These are phyloP conservation scores for Lactifluus pinguis DNA, from an alignment of 768 basidiomycete genomes.

Conservation along the genomic window DNA sequence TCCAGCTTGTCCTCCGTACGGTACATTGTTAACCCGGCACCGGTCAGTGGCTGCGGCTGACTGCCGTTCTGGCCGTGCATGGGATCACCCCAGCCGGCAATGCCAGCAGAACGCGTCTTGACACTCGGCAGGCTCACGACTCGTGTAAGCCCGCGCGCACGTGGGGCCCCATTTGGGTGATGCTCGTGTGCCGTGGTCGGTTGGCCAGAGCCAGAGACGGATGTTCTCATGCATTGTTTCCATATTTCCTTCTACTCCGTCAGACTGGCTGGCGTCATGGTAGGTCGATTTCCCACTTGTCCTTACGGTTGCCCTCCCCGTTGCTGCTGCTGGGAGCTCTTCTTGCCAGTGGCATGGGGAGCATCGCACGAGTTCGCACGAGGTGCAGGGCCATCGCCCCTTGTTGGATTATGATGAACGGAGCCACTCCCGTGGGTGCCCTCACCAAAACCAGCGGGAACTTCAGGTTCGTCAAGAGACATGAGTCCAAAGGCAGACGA, in stretches of 20 bases:
- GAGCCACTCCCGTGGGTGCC: conserved; percentile 24
- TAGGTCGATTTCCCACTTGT: conserved; percentile 25
- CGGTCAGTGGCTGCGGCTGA: not conserved
- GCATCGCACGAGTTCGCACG: conserved; percentile 13
- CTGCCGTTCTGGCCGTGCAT: conserved; percentile 6
- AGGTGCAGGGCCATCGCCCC: conserved; percentile 16
- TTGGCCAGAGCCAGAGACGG: conserved; percentile 37
- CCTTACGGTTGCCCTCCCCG: not conserved
- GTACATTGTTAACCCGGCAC: not conserved
- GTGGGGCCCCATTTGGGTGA: conserved; percentile 20
- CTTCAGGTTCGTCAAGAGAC: conserved; percentile 65
- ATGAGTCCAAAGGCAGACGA: conserved; percentile 59
- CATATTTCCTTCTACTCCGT: conserved; percentile 61
- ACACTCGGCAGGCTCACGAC: conserved; percentile 62
- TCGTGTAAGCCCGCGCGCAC: conserved; percentile 36
- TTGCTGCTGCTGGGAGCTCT: conserved; percentile 20
- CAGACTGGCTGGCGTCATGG: conserved; percentile 26
- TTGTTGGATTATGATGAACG: conserved; percentile 2
- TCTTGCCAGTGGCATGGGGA: conserved; percentile 18
- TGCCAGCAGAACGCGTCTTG: conserved; percentile 47
- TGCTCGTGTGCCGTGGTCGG: conserved; percentile 4
- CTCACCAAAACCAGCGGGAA: conserved; percentile 52
- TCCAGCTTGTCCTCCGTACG: not conserved
- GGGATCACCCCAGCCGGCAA: conserved; percentile 7
- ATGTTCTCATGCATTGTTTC: conserved; percentile 68